These are phyloP conservation scores for Trametes elegans DNA, from an alignment of 768 basidiomycete genomes.

Conservation along the genomic window DNA sequence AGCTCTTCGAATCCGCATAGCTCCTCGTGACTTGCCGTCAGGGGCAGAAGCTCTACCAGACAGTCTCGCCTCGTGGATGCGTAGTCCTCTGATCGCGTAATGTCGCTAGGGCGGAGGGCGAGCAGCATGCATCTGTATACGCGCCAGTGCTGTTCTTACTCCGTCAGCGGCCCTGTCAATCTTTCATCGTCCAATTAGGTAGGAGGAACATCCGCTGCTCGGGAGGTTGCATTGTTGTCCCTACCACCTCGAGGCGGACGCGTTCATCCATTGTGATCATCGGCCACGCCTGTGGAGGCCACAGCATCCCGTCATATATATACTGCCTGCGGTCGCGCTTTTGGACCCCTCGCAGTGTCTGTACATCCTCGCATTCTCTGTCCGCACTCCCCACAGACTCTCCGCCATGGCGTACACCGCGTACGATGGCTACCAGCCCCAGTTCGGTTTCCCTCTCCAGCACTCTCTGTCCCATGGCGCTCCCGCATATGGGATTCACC, in stretches of 20 bases:
- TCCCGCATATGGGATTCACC: conserved; percentile 20
- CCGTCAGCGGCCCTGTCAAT: not conserved
- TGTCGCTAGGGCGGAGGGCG: conserved; percentile 7
- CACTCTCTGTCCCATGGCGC: conserved; percentile 25
- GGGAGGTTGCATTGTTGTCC: conserved; percentile 12
- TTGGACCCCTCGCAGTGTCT: not conserved
- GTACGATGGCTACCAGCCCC: conserved; percentile 39
- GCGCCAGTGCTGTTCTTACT: conserved; percentile 3
- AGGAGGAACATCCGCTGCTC: not conserved
- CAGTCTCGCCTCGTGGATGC: not conserved
- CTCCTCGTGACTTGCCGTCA: not conserved
- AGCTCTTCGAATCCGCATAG: not conserved
- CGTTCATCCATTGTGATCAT: conserved; percentile 8
- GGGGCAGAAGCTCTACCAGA: not conserved
- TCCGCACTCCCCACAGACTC: not conserved
- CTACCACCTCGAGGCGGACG: conserved; percentile 10
- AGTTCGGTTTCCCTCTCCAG: conserved; percentile 34
- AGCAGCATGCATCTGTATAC: not conserved
- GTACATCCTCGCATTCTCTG: conserved; percentile 4
- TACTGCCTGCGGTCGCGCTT: not conserved
- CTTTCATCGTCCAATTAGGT: not conserved
- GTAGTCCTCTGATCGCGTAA: not conserved
- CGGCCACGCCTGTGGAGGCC: conserved; percentile 3
- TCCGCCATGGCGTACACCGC: conserved; percentile 40
- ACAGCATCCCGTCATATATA: not conserved